A percentile compares a stretch with the other conserved stretches of the same genome.
phyloP scores from a whole-genome alignment of 1,284 basidiomycete genomes.

The Phenoliferia sp. region DNA sequence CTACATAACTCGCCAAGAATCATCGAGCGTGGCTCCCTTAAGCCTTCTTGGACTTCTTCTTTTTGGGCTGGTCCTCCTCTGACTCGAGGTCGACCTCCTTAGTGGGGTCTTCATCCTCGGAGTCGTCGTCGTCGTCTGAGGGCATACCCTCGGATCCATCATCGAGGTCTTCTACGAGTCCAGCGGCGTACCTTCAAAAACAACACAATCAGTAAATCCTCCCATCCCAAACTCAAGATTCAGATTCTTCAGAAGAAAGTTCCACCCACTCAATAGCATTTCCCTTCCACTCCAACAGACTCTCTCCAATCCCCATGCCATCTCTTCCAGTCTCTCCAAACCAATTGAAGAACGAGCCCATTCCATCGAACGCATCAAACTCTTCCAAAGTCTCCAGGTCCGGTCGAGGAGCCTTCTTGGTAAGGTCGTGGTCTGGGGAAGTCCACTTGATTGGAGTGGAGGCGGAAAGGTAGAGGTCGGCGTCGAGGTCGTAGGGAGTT shows the following conservation, averaged over 20 bases:
- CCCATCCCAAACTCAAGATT: background rate
- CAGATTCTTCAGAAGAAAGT: background rate
- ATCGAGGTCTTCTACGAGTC: conserved; percentile 14
- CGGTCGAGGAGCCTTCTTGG: conserved; percentile 30
- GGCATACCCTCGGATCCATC: conserved; percentile 8
- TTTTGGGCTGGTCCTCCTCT: conserved; percentile 19
- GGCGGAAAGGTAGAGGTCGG: conserved; percentile 16
- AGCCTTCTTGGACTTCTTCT: conserved; percentile 18
- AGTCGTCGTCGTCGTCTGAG: conserved; percentile 26
- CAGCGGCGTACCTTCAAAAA: conserved; percentile 30
- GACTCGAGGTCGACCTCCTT: conserved; percentile 27
- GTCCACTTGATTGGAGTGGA: conserved; percentile 23
- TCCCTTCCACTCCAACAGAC: conserved; percentile 23
- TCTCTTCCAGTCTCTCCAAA: conserved; percentile 25
- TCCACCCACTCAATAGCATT: conserved; percentile 33
- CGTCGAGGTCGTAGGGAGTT: conserved; percentile 29
- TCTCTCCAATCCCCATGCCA: conserved; percentile 20
- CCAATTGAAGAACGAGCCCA: conserved; percentile 33
- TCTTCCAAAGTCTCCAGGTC: conserved; percentile 28
- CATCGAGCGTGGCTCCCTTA: too few relatives aligned
- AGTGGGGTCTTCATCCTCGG: conserved; percentile 22
- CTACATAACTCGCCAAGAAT: too few relatives aligned
- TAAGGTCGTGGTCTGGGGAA: conserved; percentile 32
- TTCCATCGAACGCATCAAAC: conserved; percentile 30
- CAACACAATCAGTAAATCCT: too few relatives aligned